Base-by-base conservation (phyloP, 306 rosid genomes). In the Parietaria judaica region DNA sequence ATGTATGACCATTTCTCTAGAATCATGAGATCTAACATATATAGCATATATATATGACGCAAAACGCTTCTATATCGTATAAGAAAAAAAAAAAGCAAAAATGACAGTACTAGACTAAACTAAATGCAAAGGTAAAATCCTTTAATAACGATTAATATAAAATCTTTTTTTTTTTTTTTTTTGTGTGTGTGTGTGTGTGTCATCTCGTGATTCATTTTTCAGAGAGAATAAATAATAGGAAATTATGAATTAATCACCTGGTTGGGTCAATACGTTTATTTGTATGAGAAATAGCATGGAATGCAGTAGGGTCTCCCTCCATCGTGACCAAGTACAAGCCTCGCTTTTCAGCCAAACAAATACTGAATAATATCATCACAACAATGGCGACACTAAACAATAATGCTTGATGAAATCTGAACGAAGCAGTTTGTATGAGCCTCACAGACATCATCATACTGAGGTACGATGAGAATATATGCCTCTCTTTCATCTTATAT, bases 261-360 rank as follows among this genome's bases (percentile, higher is more conserved):
- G 15, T 60, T 56, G 38, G 64, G 34, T 67, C 13, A 35, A 64
- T 4, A 51, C 3, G 81, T 6, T 74, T 44, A 58, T 69, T 41
- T 63, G 66, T 36, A 14, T 44, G 15, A 72, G 71, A 65, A 45
- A 14, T 62, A 66, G 55, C 53, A 60, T 69, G 76, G 69, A 89
- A 86, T 39, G 89, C 81, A 70, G 67, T 47, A 0, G 75, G 75
- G 1, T 80, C 76, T 64, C 76, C 89, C 62, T 80, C 88, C 81
- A 90, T 65, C 56, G 83, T 72, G 60, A 90, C 95, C 66, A 90
- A 53, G 75, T 77, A 90, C 46, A 83, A 70, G 3, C 71, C 79
- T 66, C 84, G 64, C 35, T 82, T 78, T 70, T 81, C 97, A 68
- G 71, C 78, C 46, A 59, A 51, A 59, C 84, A 79, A 66, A 56